Evolutionary conservation across 495 filamentous ascomycete species (phyloP).

Genomic region (Friedmanniomyces simplex): DNA sequence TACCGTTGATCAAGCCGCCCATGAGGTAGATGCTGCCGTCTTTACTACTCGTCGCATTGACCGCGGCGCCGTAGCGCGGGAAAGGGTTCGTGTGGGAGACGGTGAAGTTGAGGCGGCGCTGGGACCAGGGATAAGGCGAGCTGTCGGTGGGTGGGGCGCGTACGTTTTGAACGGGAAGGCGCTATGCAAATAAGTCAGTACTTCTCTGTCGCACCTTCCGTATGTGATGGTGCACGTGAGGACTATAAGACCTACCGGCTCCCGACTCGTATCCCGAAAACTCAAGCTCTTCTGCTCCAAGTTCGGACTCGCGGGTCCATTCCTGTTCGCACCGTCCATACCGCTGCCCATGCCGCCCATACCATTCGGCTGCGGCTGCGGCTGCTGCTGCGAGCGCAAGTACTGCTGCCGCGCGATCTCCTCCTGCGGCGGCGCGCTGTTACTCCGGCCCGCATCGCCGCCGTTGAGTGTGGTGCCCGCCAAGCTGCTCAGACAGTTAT

Average conservation of each 20-base stretch:
- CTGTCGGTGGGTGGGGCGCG: not conserved
- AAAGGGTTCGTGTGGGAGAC: conserved; percentile 78
- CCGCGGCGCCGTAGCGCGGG: conserved; percentile 92
- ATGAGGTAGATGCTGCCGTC: conserved; percentile 97
- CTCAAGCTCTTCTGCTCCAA: conserved; percentile 26
- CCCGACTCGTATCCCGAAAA: conserved; percentile 3
- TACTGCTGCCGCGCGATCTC: conserved; percentile 6
- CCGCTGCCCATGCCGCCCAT: not conserved
- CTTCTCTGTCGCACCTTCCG: not conserved
- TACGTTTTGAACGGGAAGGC: not conserved
- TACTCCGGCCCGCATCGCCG: not conserved
- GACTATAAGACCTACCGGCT: not conserved
- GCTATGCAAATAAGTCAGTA: not conserved
- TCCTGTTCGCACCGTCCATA: conserved; percentile 21
- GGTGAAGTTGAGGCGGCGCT: conserved; percentile 76
- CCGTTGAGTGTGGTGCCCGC: conserved; percentile 22
- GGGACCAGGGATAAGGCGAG: conserved; percentile 91
- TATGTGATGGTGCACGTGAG: too few species aligned
- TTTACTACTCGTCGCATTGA: conserved; percentile 85
- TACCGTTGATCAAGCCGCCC: conserved; percentile 89
- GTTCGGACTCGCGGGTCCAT: conserved; percentile 38
- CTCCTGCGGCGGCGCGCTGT: conserved; percentile 2
- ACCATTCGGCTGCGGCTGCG: not conserved
- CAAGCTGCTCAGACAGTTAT: conserved; percentile 52
- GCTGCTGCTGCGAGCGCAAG: not conserved